phyloP scores from a whole-genome alignment of 2,329 filamentous ascomycete species.

The Septoria petroselini region DNA sequence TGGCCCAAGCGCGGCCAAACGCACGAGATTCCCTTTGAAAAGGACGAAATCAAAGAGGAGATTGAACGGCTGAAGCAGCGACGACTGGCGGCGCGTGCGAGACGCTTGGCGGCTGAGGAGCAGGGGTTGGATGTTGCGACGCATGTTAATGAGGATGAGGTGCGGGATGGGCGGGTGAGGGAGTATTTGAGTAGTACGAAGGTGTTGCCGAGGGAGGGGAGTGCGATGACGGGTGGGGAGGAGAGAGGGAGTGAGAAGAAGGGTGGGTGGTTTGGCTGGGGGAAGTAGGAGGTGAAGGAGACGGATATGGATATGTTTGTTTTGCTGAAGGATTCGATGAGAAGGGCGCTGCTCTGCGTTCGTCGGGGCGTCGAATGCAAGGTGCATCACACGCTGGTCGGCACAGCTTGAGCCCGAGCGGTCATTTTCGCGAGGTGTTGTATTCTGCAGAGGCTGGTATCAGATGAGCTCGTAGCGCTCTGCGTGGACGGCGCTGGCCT shows the following conservation, averaged over 20 bases:
- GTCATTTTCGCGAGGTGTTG: too few relatives aligned
- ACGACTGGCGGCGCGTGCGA: slow-evolving; percentile 48
- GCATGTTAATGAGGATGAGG: slow-evolving; percentile 12
- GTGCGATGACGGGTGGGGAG: not conserved
- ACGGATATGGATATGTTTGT: too few relatives aligned
- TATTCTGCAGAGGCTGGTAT: too few relatives aligned
- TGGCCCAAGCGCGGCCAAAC: slow-evolving; percentile 83
- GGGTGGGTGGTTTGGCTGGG: slow-evolving; percentile 17
- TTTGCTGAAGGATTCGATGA: too few relatives aligned
- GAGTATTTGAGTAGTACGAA: slow-evolving; percentile 16
- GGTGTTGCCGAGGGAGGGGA: slow-evolving; percentile 3
- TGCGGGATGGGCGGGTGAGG: slow-evolving; percentile 2
- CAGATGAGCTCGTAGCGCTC: too few relatives aligned
- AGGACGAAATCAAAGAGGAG: slow-evolving; percentile 80
- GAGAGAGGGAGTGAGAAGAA: slow-evolving; percentile 4
- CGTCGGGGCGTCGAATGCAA: too few relatives aligned
- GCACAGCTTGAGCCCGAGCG: too few relatives aligned
- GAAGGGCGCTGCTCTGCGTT: too few relatives aligned
- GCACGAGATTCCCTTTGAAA: slow-evolving; percentile 71
- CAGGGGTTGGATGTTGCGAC: not conserved
- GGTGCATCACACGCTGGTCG: too few relatives aligned
- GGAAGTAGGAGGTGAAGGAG: not conserved
- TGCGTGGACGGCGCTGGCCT: too few relatives aligned
- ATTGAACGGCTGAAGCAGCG: slow-evolving; percentile 64
- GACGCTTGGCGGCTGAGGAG: slow-evolving; percentile 44